Percentiles rank a stretch among this genome's conserved stretches.
Evolutionary conservation across 2,329 filamentous ascomycete genomes (phyloP).

Genomic region (Neofusicoccum sp.): DNA sequence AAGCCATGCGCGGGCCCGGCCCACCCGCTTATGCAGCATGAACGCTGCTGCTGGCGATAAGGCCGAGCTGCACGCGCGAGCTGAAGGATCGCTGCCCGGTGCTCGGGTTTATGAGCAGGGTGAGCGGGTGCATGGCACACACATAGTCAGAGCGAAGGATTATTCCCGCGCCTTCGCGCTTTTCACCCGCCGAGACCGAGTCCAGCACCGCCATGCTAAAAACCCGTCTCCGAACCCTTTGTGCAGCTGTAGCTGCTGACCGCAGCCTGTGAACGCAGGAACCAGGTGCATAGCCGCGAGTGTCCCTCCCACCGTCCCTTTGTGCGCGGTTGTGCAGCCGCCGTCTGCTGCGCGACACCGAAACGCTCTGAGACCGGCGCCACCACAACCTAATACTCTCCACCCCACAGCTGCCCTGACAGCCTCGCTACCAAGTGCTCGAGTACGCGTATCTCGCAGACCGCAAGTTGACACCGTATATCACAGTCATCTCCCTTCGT

Average conservation of each 20-base stretch:
- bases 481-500: no score
- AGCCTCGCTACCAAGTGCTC: not conserved
- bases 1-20: not conserved
- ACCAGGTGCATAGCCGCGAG: not conserved
- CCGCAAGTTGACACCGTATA: not conserved
- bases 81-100: not conserved
- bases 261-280: not conserved
- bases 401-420: not conserved
- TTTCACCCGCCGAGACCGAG: not conserved
- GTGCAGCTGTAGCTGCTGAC: not conserved
- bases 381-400: not conserved
- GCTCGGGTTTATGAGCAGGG: no score
- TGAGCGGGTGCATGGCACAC: not conserved
- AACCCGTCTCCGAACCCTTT: not conserved
- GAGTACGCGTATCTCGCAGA: not conserved
- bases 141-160: not conserved
- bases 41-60: not conserved
- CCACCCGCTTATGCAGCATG: not conserved
- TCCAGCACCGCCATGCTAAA: not conserved
- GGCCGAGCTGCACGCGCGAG: not conserved
- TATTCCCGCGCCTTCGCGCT: not conserved
- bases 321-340: conserved; percentile 7
- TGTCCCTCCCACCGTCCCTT: not conserved
- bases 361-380: conserved; percentile 6
- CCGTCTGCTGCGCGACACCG: conserved; percentile 1